Base-by-base conservation (phyloP, 257 asterid species). In the Euphrasia confusa region DNA sequence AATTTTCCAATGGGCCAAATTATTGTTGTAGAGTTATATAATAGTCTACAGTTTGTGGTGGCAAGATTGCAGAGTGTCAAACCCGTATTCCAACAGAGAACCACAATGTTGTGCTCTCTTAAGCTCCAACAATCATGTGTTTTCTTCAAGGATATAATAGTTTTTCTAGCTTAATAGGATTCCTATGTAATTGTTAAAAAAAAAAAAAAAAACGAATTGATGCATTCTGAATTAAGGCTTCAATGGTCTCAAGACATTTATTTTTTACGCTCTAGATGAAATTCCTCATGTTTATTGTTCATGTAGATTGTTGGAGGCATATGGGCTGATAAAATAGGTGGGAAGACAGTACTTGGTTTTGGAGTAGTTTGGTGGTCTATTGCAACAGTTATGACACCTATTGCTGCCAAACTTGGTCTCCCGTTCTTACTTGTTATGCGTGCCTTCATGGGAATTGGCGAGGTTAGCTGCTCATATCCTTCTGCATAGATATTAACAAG, bases 291-390 rank as follows among this genome's bases (percentile, higher is more conserved):
- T 56, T 42, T 40, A n/a, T 66, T 65, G 26, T 67, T 14, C 54
- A 45, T 62, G 62, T 68, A 89, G 99, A 89, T 93, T 78, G 80
- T 78, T 58, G 99, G 99, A 77, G 99, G 99, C 69, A 93, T 93
- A 73, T 89, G 94, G 99, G 99, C 99, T 50, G 99, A 93, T 74
- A 93, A 82, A 85, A 64, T 93, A 56, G 96, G 99, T 50, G 99
- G 97, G 71, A 93, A 89, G 77, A 72, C 73, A 57, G 99, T 93
- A 37, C 85, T 93, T 69, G 97, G 99, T 64, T 89, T 87, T 67
- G 99, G 99, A 79, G 99, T 93, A 73, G 70, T 93, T 72, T 91
- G 98, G 98, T 91, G 98, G 97, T 91, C 98, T n/a, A 14, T 82
- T 45, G 99, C 99, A 71, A 93, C 99, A n/a, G 71, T 93, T 72